phyloP scores from a whole-genome alignment of 306 rosid genomes.

The Ceratonia siliqua region DNA sequence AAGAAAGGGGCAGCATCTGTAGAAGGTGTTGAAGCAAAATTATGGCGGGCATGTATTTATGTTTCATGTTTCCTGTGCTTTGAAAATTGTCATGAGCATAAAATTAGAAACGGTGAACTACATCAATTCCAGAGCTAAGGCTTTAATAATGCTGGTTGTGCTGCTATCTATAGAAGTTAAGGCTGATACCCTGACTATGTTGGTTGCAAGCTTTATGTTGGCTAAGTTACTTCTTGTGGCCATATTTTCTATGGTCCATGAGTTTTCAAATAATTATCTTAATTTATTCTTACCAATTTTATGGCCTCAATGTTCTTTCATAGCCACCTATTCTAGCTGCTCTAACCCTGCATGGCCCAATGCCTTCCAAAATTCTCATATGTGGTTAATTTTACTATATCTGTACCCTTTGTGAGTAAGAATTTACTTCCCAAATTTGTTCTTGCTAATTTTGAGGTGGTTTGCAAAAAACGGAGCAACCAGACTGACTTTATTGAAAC shows the following conservation, averaged over 20 bases:
- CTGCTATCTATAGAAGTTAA: not conserved
- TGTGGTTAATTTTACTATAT: not conserved
- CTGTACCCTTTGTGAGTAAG: not conserved
- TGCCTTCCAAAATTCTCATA: not conserved
- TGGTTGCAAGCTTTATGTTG: not conserved
- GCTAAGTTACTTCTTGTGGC: not conserved
- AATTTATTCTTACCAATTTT: not conserved
- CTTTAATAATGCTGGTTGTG: not conserved
- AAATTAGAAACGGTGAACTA: not conserved
- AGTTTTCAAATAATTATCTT: not conserved
- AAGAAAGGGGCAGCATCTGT: conserved; percentile 67
- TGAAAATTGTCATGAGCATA: not conserved
- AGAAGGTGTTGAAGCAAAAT: conserved; percentile 67
- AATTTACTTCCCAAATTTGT: not conserved
- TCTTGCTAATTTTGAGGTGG: not conserved
- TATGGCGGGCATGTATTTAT: conserved; percentile 59
- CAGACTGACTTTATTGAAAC: conserved; percentile 13
- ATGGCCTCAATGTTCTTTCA: not conserved
- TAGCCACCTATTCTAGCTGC: not conserved
- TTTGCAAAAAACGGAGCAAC: not conserved
- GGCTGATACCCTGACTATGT: not conserved
- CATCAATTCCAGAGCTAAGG: not conserved
- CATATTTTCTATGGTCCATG: not conserved
- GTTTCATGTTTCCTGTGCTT: not conserved
- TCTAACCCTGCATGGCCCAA: not conserved